Evolutionary conservation across 345 rosid species (phyloP).

Genomic region (Populus davidiana): DNA sequence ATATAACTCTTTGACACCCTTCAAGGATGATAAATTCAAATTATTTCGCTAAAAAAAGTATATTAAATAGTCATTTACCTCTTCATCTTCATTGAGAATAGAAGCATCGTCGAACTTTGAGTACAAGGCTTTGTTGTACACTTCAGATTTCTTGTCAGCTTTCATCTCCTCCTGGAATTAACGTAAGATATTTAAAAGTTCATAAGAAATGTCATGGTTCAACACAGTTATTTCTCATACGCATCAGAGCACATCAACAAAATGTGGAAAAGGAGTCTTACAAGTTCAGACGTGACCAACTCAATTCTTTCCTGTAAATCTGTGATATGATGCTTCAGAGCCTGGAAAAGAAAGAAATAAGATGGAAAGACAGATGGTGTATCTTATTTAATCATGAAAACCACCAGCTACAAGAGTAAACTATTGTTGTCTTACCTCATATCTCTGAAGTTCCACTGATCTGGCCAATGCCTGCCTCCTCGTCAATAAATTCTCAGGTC

Average conservation of each 20-base stretch:
- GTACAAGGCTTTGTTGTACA: constrained; percentile 29
- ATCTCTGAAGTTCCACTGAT: constrained; percentile 88
- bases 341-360: constrained; percentile 46
- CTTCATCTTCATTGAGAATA: constrained; percentile 37
- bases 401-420: neutral
- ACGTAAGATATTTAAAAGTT: neutral
- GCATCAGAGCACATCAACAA: neutral
- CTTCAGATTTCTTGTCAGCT: constrained; percentile 36
- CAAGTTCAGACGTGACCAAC: constrained; percentile 52
- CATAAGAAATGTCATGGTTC: neutral
- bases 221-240: neutral
- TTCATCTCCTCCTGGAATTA: constrained; percentile 48
- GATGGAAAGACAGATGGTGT: neutral
- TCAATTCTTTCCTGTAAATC: constrained; percentile 63
- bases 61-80: constrained; percentile 38
- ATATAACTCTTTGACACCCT: neutral
- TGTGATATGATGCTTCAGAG: constrained; percentile 63
- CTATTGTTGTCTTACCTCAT: constrained; percentile 49
- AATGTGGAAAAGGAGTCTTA: constrained; percentile 20
- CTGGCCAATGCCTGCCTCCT: constrained; percentile 76
- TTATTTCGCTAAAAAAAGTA: neutral
- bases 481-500: constrained; percentile 69
- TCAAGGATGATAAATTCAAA: neutral
- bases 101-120: constrained; percentile 33
- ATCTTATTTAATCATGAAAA: constrained; percentile 1